A percentile compares a stretch with the other conserved stretches of the same genome.
Conservation (phyloP, 345 rosid species). For the Gossypium bickii region DNA sequence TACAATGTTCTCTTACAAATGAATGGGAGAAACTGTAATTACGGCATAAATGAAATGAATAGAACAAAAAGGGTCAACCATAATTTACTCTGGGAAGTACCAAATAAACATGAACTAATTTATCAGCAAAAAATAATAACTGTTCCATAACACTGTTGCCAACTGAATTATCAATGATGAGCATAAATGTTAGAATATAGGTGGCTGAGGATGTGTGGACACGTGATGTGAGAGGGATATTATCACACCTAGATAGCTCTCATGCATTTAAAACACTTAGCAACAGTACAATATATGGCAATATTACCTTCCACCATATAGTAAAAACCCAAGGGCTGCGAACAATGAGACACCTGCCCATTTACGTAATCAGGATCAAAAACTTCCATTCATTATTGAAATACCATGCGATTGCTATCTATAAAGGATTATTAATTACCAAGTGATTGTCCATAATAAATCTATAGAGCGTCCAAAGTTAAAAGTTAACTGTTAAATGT, state of each 20-base stretch:
- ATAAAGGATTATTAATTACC: background rate
- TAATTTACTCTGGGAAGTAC: background rate
- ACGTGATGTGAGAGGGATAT: background rate
- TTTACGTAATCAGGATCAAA: background rate
- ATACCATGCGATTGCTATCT: background rate
- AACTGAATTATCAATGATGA: background rate
- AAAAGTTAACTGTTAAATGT: background rate
- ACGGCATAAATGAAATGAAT: background rate
- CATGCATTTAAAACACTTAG: conserved; percentile 8
- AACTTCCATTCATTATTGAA: conserved; percentile 9
- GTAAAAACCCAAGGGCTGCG: conserved; percentile 83
- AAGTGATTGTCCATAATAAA: background rate
- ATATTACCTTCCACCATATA: conserved; percentile 87
- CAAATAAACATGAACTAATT: background rate
- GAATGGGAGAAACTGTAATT: background rate
- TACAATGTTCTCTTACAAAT: background rate
- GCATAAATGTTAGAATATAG: background rate
- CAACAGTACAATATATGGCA: conserved; percentile 2
- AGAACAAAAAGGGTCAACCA: background rate
- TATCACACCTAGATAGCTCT: background rate
- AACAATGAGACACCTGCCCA: conserved; percentile 72
- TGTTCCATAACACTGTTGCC: background rate
- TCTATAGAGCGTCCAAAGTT: background rate
- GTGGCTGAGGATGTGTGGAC: no score
- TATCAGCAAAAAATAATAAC: background rate